These are phyloP conservation scores for Mycena maculata DNA, from an alignment of 768 basidiomycete genomes.

Conservation along the genomic window DNA sequence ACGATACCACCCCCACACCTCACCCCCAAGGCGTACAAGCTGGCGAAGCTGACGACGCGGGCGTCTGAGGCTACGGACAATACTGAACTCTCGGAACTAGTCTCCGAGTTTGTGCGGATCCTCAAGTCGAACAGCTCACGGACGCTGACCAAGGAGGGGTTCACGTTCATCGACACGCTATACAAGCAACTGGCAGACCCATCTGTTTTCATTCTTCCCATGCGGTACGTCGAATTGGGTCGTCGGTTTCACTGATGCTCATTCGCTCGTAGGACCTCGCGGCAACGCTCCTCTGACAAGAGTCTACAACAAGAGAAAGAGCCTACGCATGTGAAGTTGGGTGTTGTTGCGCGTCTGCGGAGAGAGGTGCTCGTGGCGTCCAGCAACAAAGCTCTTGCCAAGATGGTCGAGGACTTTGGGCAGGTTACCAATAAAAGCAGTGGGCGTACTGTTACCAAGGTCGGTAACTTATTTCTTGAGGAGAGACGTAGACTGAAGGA, in stretches of 20 bases:
- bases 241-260: constrained; percentile 6
- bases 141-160: constrained; percentile 57
- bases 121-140: constrained; percentile 72
- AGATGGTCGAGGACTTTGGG: constrained; percentile 77
- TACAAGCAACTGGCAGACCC: constrained; percentile 80
- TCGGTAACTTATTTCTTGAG: constrained; percentile 31
- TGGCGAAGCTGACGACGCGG: constrained; percentile 59
- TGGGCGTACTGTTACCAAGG: constrained; percentile 81
- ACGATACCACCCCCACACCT: constrained; percentile 45
- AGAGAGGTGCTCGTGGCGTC: constrained; percentile 62
- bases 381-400: constrained; percentile 68
- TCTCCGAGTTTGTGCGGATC: constrained; percentile 70
- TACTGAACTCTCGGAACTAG: constrained; percentile 59
- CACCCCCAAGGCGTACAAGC: constrained; percentile 63
- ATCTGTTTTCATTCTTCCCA: constrained; percentile 65
- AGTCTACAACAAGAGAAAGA: constrained; percentile 55
- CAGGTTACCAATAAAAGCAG: constrained; percentile 74
- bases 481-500: neutral
- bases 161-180: constrained; percentile 74
- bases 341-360: constrained; percentile 68
- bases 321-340: constrained; percentile 66
- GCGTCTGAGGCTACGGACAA: constrained; percentile 66
- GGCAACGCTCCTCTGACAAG: constrained; percentile 54
- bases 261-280: constrained; percentile 42
- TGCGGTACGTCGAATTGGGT: constrained; percentile 54